phyloP scores from a whole-genome alignment of 2,329 filamentous ascomycete species.

The Apiospora saccharicola region DNA sequence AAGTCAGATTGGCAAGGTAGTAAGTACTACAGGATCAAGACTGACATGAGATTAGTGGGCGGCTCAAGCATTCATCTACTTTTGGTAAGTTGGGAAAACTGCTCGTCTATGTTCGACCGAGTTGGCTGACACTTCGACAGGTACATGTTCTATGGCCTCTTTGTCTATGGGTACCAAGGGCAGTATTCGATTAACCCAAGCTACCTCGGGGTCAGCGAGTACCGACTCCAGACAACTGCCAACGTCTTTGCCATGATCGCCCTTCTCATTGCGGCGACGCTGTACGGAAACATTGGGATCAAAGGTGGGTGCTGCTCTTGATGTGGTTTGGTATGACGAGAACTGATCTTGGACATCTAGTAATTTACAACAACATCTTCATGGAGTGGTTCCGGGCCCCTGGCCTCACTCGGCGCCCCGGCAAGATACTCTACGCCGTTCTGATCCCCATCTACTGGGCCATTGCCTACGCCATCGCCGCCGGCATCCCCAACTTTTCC shows the following conservation, averaged over 20 bases:
- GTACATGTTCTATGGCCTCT: slow-evolving; percentile 53
- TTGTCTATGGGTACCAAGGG: slow-evolving; percentile 54
- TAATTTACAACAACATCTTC: slow-evolving; percentile 61
- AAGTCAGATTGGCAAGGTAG: not conserved
- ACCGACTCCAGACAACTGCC: slow-evolving; percentile 52
- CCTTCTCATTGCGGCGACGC: slow-evolving; percentile 53
- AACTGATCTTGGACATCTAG: not conserved
- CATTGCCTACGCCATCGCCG: slow-evolving; percentile 61
- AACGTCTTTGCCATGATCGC: slow-evolving; percentile 53
- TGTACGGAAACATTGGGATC: slow-evolving; percentile 63
- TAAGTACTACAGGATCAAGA: not conserved
- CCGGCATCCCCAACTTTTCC: slow-evolving; percentile 60
- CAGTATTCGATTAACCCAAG: slow-evolving; percentile 57
- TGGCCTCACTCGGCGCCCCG: slow-evolving; percentile 52
- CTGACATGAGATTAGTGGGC: slow-evolving; percentile 31
- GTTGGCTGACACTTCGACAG: slow-evolving; percentile 36
- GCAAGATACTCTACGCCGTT: slow-evolving; percentile 58
- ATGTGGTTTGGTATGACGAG: not conserved
- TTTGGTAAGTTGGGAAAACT: not conserved
- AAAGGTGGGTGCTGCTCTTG: slow-evolving; percentile 43
- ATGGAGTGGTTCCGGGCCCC: slow-evolving; percentile 59
- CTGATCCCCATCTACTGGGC: slow-evolving; percentile 65
- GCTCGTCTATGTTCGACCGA: too few relatives aligned
- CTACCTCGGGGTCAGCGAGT: slow-evolving; percentile 51
- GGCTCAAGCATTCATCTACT: slow-evolving; percentile 1